These are phyloP conservation scores for Ulmus americana DNA, from an alignment of 331 rosid genomes.

Conservation along the genomic window DNA sequence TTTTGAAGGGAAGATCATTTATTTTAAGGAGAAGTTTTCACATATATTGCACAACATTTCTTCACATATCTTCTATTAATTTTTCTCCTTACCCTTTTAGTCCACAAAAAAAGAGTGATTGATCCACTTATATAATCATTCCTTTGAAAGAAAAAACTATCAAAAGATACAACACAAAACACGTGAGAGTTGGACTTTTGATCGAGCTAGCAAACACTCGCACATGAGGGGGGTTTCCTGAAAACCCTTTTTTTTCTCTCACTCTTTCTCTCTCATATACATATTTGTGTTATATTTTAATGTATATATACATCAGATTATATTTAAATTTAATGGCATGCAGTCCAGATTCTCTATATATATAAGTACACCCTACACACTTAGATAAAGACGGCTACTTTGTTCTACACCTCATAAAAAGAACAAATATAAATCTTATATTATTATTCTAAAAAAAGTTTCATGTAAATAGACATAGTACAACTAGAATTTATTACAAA, in stretches of 20 bases:
- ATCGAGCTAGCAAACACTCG: not conserved
- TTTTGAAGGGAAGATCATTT: no score
- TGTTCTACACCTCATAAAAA: conserved; percentile 32
- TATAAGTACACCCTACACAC: conserved; percentile 9
- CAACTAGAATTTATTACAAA: no score
- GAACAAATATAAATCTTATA: conserved; percentile 14
- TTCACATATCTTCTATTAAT: no score
- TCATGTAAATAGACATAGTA: no score
- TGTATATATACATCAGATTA: not conserved
- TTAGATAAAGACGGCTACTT: conserved; percentile 32
- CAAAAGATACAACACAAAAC: no score
- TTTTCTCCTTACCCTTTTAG: no score
- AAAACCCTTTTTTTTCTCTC: not conserved
- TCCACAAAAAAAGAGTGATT: no score
- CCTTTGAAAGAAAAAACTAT: no score
- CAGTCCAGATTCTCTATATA: conserved; percentile 26
- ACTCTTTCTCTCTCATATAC: not conserved
- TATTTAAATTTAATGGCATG: conserved; percentile 12
- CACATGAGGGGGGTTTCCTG: not conserved
- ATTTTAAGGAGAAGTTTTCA: no score
- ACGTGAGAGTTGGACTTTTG: not conserved
- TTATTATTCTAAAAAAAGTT: no score
- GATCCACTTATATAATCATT: no score
- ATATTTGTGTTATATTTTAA: not conserved
- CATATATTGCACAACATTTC: no score